Evolutionary conservation across 2,329 filamentous ascomycete species (phyloP).

Genomic region (Fusarium proliferatum): DNA sequence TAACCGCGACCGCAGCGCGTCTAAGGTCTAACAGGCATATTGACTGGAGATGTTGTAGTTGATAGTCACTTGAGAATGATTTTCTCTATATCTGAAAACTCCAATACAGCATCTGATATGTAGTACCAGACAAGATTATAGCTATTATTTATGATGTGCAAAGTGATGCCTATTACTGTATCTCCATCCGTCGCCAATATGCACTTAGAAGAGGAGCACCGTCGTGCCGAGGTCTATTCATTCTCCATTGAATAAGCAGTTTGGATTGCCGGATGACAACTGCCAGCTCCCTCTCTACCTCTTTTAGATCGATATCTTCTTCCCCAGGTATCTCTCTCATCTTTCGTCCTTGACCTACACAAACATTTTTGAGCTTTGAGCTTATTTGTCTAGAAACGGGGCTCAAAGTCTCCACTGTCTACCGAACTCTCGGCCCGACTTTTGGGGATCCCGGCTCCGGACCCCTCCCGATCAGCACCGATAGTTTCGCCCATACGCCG

Average conservation of each 20-base stretch:
- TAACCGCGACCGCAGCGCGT: background rate
- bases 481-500: background rate
- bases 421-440: conserved; percentile 20
- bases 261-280: conserved; percentile 25
- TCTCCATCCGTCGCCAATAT: background rate
- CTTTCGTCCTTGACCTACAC: background rate
- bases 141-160: background rate
- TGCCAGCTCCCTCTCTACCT: background rate
- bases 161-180: background rate
- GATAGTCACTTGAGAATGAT: background rate
- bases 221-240: conserved; percentile 39
- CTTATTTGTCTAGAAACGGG: background rate
- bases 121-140: background rate
- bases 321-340: background rate
- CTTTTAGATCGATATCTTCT: background rate
- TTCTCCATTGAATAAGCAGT: conserved; percentile 1
- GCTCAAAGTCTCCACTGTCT: conserved; percentile 14
- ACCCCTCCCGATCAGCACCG: conserved; percentile 19
- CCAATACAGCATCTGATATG: background rate
- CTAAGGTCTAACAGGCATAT: background rate
- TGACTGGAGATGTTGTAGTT: background rate
- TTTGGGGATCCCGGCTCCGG: conserved; percentile 25
- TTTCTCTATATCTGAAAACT: background rate
- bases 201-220: conserved; percentile 9
- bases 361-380: background rate